Conservation (phyloP, 2,329 filamentous ascomycete species). For the Leptographium wingfieldii region DNA sequence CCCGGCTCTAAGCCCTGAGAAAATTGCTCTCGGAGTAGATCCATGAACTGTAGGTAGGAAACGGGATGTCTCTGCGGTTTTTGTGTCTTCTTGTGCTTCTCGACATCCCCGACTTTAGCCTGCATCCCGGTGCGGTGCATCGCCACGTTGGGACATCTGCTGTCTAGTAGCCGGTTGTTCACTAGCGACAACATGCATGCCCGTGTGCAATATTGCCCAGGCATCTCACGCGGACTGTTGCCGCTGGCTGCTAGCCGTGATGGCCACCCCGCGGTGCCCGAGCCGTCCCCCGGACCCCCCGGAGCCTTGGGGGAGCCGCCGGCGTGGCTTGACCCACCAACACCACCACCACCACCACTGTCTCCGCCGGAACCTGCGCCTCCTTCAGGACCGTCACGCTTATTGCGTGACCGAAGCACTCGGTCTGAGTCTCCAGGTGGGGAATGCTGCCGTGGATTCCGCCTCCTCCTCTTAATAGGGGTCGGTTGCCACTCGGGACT, state of each 20-base stretch:
- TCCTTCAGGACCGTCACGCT: not conserved
- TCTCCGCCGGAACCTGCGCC: not conserved
- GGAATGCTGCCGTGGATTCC: not conserved
- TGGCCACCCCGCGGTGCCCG: not conserved
- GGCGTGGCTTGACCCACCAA: not conserved
- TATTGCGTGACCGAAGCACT: not conserved
- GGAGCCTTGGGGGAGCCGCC: not conserved
- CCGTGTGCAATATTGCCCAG: conserved; percentile 3
- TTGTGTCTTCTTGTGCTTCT: not conserved
- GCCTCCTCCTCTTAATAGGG: not conserved
- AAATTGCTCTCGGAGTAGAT: conserved; percentile 4
- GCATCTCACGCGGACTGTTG: not conserved
- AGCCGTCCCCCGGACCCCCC: not conserved
- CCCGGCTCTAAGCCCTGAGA: conserved; percentile 18
- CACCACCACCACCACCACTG: too few species aligned
- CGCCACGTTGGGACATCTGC: conserved; percentile 3
- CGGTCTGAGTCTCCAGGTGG: not conserved
- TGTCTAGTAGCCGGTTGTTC: not conserved
- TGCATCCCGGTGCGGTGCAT: not conserved
- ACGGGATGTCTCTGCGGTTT: conserved; percentile 1
- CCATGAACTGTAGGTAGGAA: not conserved
- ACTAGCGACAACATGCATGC: conserved; percentile 6
- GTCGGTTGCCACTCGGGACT: conserved; percentile 3
- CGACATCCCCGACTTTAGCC: not conserved
- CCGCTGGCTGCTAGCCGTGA: too few species aligned